Base-by-base conservation (phyloP, 1,284 basidiomycete genomes). In the Phaffia rhodozyma region DNA sequence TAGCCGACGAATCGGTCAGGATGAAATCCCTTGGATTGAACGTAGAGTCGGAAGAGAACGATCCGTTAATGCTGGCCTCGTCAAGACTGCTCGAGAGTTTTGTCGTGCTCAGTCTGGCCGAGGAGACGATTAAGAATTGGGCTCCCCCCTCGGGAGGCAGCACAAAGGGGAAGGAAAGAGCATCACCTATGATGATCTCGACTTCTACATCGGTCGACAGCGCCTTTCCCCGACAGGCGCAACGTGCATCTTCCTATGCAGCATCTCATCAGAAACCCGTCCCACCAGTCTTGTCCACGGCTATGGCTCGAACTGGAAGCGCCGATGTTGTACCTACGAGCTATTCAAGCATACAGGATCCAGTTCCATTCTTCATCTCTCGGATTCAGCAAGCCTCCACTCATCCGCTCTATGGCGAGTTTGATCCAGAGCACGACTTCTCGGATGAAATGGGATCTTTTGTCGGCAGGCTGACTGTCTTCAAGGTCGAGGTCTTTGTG, bases 291-390 rank as follows among this genome's bases (percentile, higher is more conserved):
- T 23, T 27, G 5, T 60, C 23, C 55, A 67, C 49, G 58, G 66
- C 61, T 67, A 66, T 63, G 66, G 66, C 63, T 66, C 66, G 43
- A 63, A 29, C 13, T 63, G 61, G 65, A 61, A 66, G 48, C 68
- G 68, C 67, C 55, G 58, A 54, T 55, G 32, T 4, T 9, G 9
- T 5, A 5, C 5, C 5, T 34, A 9, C 9, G 5, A 43, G 13
- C 38, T 43, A 2, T 43, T 43, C 38, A 43, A 11, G 38, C 38
- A 63, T 29, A 66, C 66, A 11, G 43, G 68, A 29, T 55, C 68
- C 16, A 21, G 68, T 51, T 61, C 75, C 76, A 11, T 77, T 77
- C 69, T 76, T 71, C 68, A 70, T 77, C 58, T 76, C 75, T 0
- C 68, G 72, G 0, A 71, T 75, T 1, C 75, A 76, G 64, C 61